These are phyloP conservation scores for Tephrocybe rancida DNA, from an alignment of 768 basidiomycete species.

Conservation along the genomic window DNA sequence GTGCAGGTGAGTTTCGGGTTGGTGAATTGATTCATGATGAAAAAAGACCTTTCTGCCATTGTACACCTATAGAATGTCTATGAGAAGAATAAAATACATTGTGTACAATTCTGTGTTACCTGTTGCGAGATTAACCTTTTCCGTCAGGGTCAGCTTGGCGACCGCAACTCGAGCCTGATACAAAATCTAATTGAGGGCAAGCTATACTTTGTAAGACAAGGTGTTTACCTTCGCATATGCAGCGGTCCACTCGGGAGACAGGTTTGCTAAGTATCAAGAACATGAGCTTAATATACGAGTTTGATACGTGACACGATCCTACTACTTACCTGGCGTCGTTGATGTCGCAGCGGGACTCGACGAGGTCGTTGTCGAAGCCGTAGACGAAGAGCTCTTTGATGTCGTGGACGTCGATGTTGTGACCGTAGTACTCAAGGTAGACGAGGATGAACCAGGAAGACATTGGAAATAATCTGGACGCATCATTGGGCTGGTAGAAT, in stretches of 20 bases:
- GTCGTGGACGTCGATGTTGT: constrained; percentile 20
- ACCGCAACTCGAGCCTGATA: constrained; percentile 50
- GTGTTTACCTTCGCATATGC: constrained; percentile 52
- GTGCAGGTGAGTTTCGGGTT: background rate
- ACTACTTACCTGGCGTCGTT: constrained; percentile 21
- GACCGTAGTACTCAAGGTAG: constrained; percentile 16
- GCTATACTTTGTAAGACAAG: background rate
- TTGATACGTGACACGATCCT: background rate
- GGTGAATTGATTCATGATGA: background rate
- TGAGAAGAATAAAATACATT: background rate
- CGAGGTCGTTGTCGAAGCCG: constrained; percentile 21
- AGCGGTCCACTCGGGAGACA: constrained; percentile 54
- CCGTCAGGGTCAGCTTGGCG: constrained; percentile 50
- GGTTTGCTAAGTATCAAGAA: constrained; percentile 27
- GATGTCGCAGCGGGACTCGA: constrained; percentile 22
- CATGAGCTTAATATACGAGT: background rate
- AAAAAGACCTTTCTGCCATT: constrained; percentile 40
- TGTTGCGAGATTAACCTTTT: constrained; percentile 60
- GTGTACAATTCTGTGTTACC: constrained; percentile 29
- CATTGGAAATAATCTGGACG: constrained; percentile 51
- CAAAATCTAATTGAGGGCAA: background rate
- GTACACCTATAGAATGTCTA: constrained; percentile 32
- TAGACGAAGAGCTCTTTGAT: constrained; percentile 6
- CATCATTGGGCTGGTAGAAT: background rate
- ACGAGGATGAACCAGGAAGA: constrained; percentile 37